phyloP scores from a whole-genome alignment of 768 basidiomycete genomes.

The Favolaschia claudopus region DNA sequence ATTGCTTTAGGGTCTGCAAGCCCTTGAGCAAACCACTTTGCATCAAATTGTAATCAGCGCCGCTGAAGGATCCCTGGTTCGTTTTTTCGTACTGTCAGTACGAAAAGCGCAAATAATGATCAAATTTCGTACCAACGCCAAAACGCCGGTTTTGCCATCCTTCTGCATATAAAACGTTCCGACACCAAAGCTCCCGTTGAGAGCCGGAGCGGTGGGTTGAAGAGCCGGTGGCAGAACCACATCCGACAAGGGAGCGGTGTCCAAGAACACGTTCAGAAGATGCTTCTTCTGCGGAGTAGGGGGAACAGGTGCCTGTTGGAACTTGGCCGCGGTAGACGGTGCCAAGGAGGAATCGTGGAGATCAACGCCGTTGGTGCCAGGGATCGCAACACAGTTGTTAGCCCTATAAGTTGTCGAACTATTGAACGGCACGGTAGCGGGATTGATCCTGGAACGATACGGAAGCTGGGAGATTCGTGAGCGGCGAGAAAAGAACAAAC shows the following conservation, averaged over 20 bases:
- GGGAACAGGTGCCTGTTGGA: conserved; percentile 46
- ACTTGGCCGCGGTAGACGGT: conserved; percentile 32
- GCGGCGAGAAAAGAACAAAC: background rate
- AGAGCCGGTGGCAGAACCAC: conserved; percentile 48
- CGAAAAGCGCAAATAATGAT: conserved; percentile 47
- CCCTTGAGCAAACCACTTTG: conserved; percentile 53
- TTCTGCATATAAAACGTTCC: conserved; percentile 62
- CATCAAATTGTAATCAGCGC: conserved; percentile 49
- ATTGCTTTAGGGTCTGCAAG: conserved; percentile 52
- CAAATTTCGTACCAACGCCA: conserved; percentile 15
- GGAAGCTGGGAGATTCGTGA: conserved; percentile 49
- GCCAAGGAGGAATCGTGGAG: conserved; percentile 35
- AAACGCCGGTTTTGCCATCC: conserved; percentile 56
- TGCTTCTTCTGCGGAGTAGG: conserved; percentile 44
- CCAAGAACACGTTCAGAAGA: conserved; percentile 56
- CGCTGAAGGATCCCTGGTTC: conserved; percentile 61
- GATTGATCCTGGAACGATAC: conserved; percentile 62
- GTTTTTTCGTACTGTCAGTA: too few species aligned
- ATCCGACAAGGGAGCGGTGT: conserved; percentile 53
- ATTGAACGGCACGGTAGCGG: conserved; percentile 55
- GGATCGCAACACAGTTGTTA: conserved; percentile 60
- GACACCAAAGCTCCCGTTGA: conserved; percentile 55
- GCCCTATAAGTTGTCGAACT: conserved; percentile 55
- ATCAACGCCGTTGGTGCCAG: conserved; percentile 56
- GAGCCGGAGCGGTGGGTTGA: conserved; percentile 46